Evolutionary conservation across 306 rosid species (phyloP), one percentile per base, ranked within the genome.

Genomic region (Macrotyloma uniflorum): DNA sequence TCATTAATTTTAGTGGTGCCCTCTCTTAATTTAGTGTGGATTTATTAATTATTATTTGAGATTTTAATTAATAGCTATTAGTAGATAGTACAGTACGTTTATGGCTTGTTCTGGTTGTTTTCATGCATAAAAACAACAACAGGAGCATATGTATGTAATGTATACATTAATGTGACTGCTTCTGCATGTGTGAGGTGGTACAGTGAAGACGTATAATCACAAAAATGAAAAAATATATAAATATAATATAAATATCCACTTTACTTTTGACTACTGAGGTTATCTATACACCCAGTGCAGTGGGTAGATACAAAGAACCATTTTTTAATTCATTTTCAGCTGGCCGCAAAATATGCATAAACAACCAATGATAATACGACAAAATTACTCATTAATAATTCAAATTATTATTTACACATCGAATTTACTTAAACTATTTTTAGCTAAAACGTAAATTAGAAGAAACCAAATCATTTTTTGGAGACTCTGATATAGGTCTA

Each of bases 181-280:
- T 47, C 69, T 79, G 83, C 77, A 77, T 82, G 85, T 75, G 81
- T 71, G 64, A 55, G 71, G 35, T 43, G 43, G 54, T 61, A 75
- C 66, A 38, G 13, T 35, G 82, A 32, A 65, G 79, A 84, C 19
- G 65, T 61, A 58, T 71, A 13, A 49, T 50, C 66, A 35, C 51
- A 35, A 50, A 77, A 35, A 46, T 55, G 0, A 57, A 14, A 45
- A 58, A 49, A 36, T 23, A 51, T 43, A 76, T 38, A 42, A 63
- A 24, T 65, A 54, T 14, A 38, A 64, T 38, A 53, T 36, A 74
- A 72, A 54, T 36, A 38, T 46, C 58, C 55, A 33, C 50, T 82
- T 76, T 82, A 50, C 69, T 53, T 76, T 82, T 82, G 63, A 82
- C 81, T 40, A 69, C 24, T n/a, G 5, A 14, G 30, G 4, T 66